Base-by-base conservation (phyloP, 192 early-diverging fungal species). In the Thoreauomyces humboldtii region DNA sequence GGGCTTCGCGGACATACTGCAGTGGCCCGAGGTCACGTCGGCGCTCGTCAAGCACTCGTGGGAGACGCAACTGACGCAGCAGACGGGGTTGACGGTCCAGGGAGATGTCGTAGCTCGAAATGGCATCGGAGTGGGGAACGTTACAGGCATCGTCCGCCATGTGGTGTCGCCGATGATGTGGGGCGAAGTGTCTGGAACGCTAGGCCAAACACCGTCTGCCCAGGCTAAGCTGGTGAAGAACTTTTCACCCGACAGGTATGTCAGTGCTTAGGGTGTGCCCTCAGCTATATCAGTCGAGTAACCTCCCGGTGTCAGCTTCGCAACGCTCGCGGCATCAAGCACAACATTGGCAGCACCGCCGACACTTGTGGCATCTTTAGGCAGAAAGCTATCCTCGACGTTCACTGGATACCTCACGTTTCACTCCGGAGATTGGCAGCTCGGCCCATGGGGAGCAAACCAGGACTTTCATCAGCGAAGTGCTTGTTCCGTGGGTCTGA, bases 61-160 rank as follows among this genome's bases (percentile, higher is more conserved):
- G 82, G 79, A 84, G 63, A 74, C 79, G 17, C 75, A 78, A 44
- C 9, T 81, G 3, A 50, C 61, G 7, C 37, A 66, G 15, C 46
- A 65, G 31, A 76, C 76, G 6, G 63, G 64, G 24, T 51, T 84
- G 12, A 62, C 54, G 5, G 43, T 84, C 12, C 41, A 71, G 38
- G 82, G 82, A 7, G 73, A 61, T 55, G 82, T 72, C 0, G 51
- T 73, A 19, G 71, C 89, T 25, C 69, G 85, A 45, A 85, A 85
- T 38, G 85, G 87, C 25, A 71, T 88, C 63, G 89, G 91, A 37
- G 83, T 82, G 1, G 92, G 91, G 38, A 93, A 86, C 52, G 75
- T 95, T 27, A 64, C 87, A 14, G 92, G 84, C 21, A 91, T 89
- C 12, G 58, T 95, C 31, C 84, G 88, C 1, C 91, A 93, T 72